These are phyloP conservation scores for Fusarium azukiicola DNA, from an alignment of 2,329 filamentous ascomycete genomes.

Conservation along the genomic window DNA sequence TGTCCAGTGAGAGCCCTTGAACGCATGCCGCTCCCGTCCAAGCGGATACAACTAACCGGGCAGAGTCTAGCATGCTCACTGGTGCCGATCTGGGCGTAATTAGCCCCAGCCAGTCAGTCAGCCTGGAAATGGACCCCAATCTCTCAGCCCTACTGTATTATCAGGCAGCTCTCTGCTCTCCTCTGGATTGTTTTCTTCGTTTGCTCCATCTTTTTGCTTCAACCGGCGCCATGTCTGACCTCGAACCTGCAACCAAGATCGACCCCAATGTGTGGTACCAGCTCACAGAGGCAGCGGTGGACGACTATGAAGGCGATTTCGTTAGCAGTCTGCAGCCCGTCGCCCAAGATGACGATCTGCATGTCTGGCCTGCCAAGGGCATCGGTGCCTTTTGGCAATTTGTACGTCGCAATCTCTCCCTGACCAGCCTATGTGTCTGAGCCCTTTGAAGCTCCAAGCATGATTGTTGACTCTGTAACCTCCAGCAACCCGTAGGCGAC, in stretches of 20 bases:
- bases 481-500: slow-evolving; percentile 54
- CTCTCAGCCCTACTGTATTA: slow-evolving; percentile 10
- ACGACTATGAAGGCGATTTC: slow-evolving; percentile 52
- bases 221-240: slow-evolving; percentile 25
- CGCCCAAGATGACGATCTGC: slow-evolving; percentile 41
- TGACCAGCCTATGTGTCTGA: not conserved
- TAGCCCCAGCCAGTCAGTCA: not conserved
- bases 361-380: slow-evolving; percentile 43
- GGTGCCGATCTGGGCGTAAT: not conserved
- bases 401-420: not conserved
- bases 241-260: slow-evolving; percentile 51
- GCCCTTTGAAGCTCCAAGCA: not conserved
- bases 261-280: slow-evolving; percentile 63
- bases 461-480: not conserved
- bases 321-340: slow-evolving; percentile 45
- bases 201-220: not conserved
- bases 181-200: not conserved
- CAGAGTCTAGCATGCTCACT: slow-evolving; percentile 1
- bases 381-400: slow-evolving; percentile 40
- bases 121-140: slow-evolving; percentile 10
- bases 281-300: slow-evolving; percentile 61
- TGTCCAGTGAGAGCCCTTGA: not conserved
- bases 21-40: not conserved
- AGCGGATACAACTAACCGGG: not conserved
- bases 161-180: not conserved